phyloP scores from a whole-genome alignment of 2,329 filamentous ascomycete species.

The Balansia obtecta region DNA sequence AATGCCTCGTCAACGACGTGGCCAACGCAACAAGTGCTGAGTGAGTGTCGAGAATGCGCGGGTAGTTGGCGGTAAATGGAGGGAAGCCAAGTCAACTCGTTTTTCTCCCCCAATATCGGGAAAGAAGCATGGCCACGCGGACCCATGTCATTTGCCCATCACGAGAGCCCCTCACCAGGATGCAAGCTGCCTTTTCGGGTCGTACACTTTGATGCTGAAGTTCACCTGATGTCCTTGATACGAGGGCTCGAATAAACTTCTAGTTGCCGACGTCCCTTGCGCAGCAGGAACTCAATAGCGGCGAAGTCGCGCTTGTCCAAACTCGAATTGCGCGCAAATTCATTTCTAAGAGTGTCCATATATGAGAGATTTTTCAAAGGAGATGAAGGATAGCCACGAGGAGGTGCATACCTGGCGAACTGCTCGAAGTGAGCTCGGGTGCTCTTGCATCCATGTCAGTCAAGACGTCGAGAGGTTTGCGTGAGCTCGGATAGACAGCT shows the following conservation, averaged over 20 bases:
- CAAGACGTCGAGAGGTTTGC: not conserved
- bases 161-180: too few species aligned
- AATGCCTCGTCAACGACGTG: constrained; percentile 3
- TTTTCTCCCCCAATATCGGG: not conserved
- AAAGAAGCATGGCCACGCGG: not conserved
- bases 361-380: not conserved
- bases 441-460: constrained; percentile 3
- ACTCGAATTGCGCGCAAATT: constrained; percentile 60
- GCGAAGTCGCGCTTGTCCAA: constrained; percentile 77
- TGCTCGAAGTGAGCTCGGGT: constrained; percentile 42
- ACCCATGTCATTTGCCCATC: not conserved
- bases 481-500: not conserved
- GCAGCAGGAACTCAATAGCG: constrained; percentile 72
- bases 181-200: not conserved
- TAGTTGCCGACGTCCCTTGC: constrained; percentile 70
- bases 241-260: constrained; percentile 70
- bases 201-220: not conserved
- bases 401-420: constrained; percentile 44
- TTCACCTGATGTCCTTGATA: constrained; percentile 58
- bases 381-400: not conserved
- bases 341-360: constrained; percentile 21
- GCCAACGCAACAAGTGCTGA: not conserved
- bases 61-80: not conserved
- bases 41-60: not conserved
- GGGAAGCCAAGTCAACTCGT: not conserved